phyloP scores from a whole-genome alignment of 169 alveolate genomes.

The Nephromyces sp. region DNA sequence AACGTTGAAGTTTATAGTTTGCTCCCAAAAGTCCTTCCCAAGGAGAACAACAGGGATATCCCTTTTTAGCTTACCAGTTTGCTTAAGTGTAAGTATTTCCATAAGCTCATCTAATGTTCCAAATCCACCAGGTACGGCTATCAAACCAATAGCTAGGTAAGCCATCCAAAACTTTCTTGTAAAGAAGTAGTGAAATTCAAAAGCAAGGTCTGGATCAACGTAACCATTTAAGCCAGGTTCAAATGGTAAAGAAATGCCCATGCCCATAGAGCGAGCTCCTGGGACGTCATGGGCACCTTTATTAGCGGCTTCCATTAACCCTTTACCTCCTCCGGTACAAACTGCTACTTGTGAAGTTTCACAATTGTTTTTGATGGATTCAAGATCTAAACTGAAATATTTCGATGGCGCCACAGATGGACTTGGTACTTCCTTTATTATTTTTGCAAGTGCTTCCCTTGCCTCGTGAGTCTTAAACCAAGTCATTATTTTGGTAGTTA shows the following conservation, averaged over 20 bases:
- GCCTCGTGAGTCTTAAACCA: conserved; percentile 23
- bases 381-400: neutral
- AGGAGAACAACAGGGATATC: conserved; percentile 46
- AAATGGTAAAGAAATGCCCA: conserved; percentile 49
- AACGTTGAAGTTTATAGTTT: neutral
- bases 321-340: conserved; percentile 59
- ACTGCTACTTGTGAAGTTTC: conserved; percentile 39
- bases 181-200: conserved; percentile 55
- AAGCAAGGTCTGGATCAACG: conserved; percentile 42
- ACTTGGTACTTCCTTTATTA: conserved; percentile 3
- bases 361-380: neutral
- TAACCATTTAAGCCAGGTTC: conserved; percentile 43
- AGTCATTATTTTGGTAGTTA: conserved; percentile 22
- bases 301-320: conserved; percentile 59
- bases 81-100: conserved; percentile 51
- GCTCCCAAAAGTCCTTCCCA: conserved; percentile 46
- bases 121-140: conserved; percentile 51
- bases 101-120: conserved; percentile 56
- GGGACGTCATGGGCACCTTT: conserved; percentile 43
- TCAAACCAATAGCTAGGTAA: conserved; percentile 31
- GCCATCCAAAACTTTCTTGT: conserved; percentile 57
- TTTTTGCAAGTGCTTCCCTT: conserved; percentile 15
- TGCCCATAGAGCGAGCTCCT: conserved; percentile 48
- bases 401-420: neutral
- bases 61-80: conserved; percentile 45